Evolutionary conservation across 164 flowering plant species (phyloP).

Genomic region (Stephania cephalantha): DNA sequence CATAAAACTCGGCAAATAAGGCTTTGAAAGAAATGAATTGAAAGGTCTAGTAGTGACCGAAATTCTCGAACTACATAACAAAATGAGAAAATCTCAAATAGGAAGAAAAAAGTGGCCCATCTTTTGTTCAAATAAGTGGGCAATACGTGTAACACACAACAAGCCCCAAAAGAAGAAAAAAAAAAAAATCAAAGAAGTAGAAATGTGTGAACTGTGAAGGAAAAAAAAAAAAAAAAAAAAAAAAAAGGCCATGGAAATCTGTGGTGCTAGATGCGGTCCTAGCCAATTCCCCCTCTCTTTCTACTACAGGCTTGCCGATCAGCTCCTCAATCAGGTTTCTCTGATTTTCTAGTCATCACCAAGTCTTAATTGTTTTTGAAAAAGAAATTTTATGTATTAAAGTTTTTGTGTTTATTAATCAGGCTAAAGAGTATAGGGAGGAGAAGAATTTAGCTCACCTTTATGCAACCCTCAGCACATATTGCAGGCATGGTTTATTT

Average conservation of each 20-base stretch:
- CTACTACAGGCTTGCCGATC: constrained; percentile 28
- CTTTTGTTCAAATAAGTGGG: too few species aligned
- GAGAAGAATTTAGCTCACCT: constrained; percentile 24
- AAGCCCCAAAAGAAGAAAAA: background rate
- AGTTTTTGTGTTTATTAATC: background rate
- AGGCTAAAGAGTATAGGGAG: constrained; percentile 26
- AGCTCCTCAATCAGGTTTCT: constrained; percentile 22
- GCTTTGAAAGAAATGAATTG: too few species aligned
- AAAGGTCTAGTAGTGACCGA: too few species aligned
- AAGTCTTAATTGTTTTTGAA: too few species aligned
- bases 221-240: background rate
- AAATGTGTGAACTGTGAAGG: background rate
- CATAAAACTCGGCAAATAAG: too few species aligned
- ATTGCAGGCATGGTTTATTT: background rate
- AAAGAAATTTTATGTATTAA: background rate
- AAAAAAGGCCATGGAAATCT: constrained; percentile 8
- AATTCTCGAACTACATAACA: too few species aligned
- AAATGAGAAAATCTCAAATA: too few species aligned
- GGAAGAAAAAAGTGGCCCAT: too few species aligned
- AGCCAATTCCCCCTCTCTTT: constrained; percentile 18
- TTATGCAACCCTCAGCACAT: constrained; percentile 19
- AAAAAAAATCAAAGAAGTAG: background rate
- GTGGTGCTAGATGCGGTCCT: background rate
- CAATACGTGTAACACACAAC: too few species aligned
- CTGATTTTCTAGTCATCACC: background rate